Base-by-base conservation (phyloP, 2,329 filamentous ascomycete genomes). In the Teratosphaeria viscida region DNA sequence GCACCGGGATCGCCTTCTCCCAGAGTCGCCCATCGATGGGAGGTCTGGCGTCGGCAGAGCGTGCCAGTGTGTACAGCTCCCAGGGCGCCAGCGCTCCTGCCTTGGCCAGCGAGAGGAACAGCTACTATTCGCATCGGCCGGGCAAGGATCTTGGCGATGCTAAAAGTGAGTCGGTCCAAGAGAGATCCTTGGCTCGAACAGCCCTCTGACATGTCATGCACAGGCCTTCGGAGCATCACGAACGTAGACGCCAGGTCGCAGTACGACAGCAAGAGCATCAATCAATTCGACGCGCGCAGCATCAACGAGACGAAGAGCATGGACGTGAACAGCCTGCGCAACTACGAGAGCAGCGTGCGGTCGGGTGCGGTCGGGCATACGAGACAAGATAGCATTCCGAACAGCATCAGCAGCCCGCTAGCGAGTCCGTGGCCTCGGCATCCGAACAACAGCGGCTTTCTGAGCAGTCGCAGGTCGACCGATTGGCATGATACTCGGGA, bases 351-450 rank as follows among this genome's bases (percentile, higher is more conserved):
- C 8, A 96, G 91, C 68, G 78, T 95, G 29, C 82, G 90, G 58
- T 95, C 90, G 71, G 90, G 89, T 0, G 76, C 87, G 1, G 72
- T 89, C 2, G 88, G 89, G 0, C 92, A 96, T 72, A 84, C 83
- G 2, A 82, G 90, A 62, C 87, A 89, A 56, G 90, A 95, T 71
- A 95, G 91, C 73, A 84, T 92, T 58, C 87, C 80, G 62, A 88
- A 89, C 29, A 92, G 88, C 72, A 86, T 91, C 63, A 83, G 80
- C 34, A 87, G 84, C 65, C 85, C 86, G 14, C 73, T 91, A 43
- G 81, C 82, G 2, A 87, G 83, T 62, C 75, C 76, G 0, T 61
- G 62, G n/a, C 49, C 55, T 14, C 59, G 62, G 29, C 64, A 67
- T 27, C 53, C 60, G 27, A 65, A 63, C 54, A 59, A 61, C 11